Evolutionary conservation across 192 early-diverging fungal species (phyloP).

Genomic region (Coemansia sp.): DNA sequence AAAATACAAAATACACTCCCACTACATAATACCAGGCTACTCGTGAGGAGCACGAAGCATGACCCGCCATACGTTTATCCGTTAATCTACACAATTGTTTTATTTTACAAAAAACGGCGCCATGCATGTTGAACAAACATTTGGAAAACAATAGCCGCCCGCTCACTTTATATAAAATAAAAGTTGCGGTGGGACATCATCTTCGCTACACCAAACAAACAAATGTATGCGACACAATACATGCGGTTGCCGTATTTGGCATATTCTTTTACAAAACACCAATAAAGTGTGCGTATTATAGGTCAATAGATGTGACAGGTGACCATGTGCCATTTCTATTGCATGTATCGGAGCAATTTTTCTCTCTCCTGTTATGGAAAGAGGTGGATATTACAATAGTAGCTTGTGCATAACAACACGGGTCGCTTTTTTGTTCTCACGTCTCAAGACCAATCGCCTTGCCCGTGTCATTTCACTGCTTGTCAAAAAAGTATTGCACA

Average conservation of each 20-base stretch:
- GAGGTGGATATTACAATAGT: neutral
- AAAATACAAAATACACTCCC: no score
- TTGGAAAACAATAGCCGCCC: neutral
- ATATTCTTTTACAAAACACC: neutral
- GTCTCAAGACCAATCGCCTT: no score
- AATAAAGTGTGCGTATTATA: no score
- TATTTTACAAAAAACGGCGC: neutral
- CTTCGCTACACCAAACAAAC: neutral
- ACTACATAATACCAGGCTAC: neutral
- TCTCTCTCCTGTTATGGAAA: neutral
- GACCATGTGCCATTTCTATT: neutral
- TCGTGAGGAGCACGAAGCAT: neutral
- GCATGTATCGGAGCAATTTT: neutral
- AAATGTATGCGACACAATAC: neutral
- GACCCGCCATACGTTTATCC: neutral
- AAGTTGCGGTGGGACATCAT: neutral
- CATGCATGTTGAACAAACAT: neutral
- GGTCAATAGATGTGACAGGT: neutral
- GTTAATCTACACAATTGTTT: neutral
- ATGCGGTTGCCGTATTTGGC: neutral
- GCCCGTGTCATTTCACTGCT: no score
- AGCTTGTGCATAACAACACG: conserved; percentile 1
- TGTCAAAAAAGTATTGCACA: no score
- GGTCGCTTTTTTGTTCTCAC: no score
- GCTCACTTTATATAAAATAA: neutral